phyloP scores from a whole-genome alignment of 1,284 basidiomycete genomes.

The Ceratobasidium sp. region DNA sequence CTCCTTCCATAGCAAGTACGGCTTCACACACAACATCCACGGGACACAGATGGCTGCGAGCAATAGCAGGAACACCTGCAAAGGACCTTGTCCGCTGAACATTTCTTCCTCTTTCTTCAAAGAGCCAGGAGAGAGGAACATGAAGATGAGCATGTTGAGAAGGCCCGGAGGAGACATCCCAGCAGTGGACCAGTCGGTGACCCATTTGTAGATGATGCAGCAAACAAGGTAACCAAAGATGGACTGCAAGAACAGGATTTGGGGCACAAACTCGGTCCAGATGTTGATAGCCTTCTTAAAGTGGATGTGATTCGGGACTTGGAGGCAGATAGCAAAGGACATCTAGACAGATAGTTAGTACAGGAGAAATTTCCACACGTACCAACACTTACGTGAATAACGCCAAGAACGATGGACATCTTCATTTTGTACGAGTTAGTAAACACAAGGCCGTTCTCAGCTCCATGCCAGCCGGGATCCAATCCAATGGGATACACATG shows the following conservation, averaged over 20 bases:
- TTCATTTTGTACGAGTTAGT: conserved; percentile 99
- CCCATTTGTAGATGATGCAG: conserved; percentile 98
- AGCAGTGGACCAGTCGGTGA: conserved; percentile 80
- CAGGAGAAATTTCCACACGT: background rate
- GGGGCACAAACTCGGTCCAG: conserved; percentile 94
- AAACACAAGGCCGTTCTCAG: conserved; percentile 92
- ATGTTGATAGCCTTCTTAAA: conserved; percentile 89
- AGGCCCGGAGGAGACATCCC: conserved; percentile 81
- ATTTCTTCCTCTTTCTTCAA: conserved; percentile 59
- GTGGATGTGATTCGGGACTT: conserved; percentile 93
- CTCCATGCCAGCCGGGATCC: conserved; percentile 95
- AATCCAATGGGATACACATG: conserved; percentile 90
- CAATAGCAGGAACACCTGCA: conserved; percentile 83
- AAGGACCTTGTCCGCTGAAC: conserved; percentile 85
- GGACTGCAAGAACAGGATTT: conserved; percentile 95
- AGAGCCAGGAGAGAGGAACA: conserved; percentile 89
- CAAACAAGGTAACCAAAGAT: conserved; percentile 97
- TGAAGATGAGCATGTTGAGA: conserved; percentile 93
- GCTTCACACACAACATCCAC: conserved; percentile 93
- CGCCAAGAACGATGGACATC: conserved; percentile 97
- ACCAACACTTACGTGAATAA: conserved; percentile 82
- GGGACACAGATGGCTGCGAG: conserved; percentile 91
- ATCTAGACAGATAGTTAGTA: conserved; percentile 65
- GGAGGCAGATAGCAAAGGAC: conserved; percentile 96
- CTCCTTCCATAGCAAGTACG: conserved; percentile 94